These are phyloP conservation scores for Aegilops umbellulata DNA, from an alignment of 176 grass and related monocot species.

Conservation along the genomic window DNA sequence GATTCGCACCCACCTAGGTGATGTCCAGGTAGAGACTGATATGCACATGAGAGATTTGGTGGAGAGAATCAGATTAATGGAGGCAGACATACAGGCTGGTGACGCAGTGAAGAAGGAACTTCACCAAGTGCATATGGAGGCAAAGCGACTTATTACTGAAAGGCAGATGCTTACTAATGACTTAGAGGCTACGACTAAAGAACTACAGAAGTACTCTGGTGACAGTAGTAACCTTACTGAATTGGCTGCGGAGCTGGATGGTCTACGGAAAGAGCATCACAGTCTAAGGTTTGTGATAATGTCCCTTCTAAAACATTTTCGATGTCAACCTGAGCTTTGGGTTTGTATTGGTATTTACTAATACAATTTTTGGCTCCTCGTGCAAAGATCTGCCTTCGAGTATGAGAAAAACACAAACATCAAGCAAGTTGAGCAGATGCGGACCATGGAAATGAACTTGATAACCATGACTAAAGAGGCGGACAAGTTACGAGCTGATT, in stretches of 20 bases:
- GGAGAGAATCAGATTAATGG: conserved; percentile 74
- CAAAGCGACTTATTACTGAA: conserved; percentile 58
- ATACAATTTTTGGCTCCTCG: conserved; percentile 6
- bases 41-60: conserved; percentile 60
- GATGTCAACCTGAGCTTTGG: conserved; percentile 21
- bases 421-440: conserved; percentile 81
- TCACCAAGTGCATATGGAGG: conserved; percentile 77
- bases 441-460: conserved; percentile 82
- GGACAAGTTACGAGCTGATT: conserved; percentile 67
- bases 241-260: conserved; percentile 65
- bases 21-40: conserved; percentile 71
- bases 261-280: conserved; percentile 76
- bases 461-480: conserved; percentile 78
- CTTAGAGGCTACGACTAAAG: conserved; percentile 53
- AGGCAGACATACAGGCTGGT: conserved; percentile 62
- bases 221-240: conserved; percentile 61
- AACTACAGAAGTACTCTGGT: conserved; percentile 56
- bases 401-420: conserved; percentile 83
- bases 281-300: conserved; percentile 61
- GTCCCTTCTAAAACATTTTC: conserved; percentile 20
- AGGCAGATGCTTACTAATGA: conserved; percentile 68
- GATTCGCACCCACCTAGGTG: conserved; percentile 58
- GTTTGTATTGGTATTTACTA: conserved; percentile 2
- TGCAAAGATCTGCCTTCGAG: conserved; percentile 71
- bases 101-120: conserved; percentile 70